phyloP scores from a whole-genome alignment of 371 early-diverging fungal species.

The Choanephora cucurbitarum region DNA sequence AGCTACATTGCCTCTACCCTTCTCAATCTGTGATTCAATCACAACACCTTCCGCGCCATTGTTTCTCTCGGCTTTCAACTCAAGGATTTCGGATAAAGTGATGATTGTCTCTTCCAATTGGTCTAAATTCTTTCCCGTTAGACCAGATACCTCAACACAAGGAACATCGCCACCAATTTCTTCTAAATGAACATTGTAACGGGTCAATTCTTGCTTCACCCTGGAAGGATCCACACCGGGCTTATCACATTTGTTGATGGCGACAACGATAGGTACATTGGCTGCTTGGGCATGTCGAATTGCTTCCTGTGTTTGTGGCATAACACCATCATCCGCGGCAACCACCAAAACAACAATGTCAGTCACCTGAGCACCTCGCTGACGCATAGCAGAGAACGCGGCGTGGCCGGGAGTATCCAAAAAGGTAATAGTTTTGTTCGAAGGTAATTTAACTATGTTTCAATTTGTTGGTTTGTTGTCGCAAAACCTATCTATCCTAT shows the following conservation, averaged over 20 bases:
- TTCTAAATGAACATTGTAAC: slow-evolving; percentile 83
- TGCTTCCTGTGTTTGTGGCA: slow-evolving; percentile 96
- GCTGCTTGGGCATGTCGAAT: slow-evolving; percentile 90
- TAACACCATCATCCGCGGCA: slow-evolving; percentile 96
- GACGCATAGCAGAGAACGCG: slow-evolving; percentile 93
- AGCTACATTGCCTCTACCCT: slow-evolving; percentile 85
- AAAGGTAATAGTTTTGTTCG: slow-evolving; percentile 83
- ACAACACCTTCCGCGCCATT: slow-evolving; percentile 79
- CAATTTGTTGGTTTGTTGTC: not conserved
- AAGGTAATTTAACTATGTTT: slow-evolving; percentile 57
- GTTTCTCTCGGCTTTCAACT: slow-evolving; percentile 78
- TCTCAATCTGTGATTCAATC: slow-evolving; percentile 87
- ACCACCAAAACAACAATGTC: slow-evolving; percentile 96
- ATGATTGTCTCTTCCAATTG: slow-evolving; percentile 87
- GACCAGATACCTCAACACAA: slow-evolving; percentile 84
- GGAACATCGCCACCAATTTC: slow-evolving; percentile 95
- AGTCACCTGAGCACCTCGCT: slow-evolving; percentile 89
- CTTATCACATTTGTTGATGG: slow-evolving; percentile 96
- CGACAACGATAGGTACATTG: slow-evolving; percentile 91
- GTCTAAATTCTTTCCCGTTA: slow-evolving; percentile 86
- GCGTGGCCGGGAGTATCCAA: slow-evolving; percentile 98
- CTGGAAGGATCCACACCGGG: slow-evolving; percentile 72
- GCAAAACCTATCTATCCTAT: not conserved
- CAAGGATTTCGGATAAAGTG: slow-evolving; percentile 84
- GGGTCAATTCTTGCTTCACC: slow-evolving; percentile 78